A percentile compares a stretch with the other conserved stretches of the same genome.
These are phyloP conservation scores for Aspergillus tubingensis DNA, from an alignment of 2,329 filamentous ascomycete species.

Conservation along the genomic window DNA sequence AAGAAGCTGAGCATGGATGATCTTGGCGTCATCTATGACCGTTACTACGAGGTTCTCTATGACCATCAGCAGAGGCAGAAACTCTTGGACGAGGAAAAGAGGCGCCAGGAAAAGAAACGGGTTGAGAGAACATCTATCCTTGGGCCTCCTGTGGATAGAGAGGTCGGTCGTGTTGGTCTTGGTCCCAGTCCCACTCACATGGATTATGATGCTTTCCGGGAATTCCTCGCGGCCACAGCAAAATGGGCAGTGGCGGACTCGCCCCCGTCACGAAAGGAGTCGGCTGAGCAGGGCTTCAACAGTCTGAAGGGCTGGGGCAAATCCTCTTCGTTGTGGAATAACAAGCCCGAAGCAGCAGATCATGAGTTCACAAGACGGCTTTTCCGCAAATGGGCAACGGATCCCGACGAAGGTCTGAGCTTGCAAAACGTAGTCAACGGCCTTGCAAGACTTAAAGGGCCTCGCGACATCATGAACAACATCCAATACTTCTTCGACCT, in stretches of 20 bases:
- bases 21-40: conserved; percentile 85
- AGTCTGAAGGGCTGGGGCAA: conserved; percentile 57
- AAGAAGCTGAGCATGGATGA: conserved; percentile 86
- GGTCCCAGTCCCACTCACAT: conserved; percentile 89
- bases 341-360: conserved; percentile 71
- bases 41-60: conserved; percentile 89
- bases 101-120: conserved; percentile 64
- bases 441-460: conserved; percentile 87
- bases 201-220: conserved; percentile 95
- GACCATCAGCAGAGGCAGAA: conserved; percentile 83
- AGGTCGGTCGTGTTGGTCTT: conserved; percentile 83
- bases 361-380: conserved; percentile 91
- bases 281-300: conserved; percentile 54
- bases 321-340: conserved; percentile 58
- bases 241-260: conserved; percentile 93
- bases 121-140: conserved; percentile 43
- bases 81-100: conserved; percentile 73
- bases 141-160: conserved; percentile 59
- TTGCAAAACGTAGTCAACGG: conserved; percentile 91
- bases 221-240: conserved; percentile 85
- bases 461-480: conserved; percentile 93
- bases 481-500: conserved; percentile 98
- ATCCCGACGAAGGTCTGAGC: conserved; percentile 73
- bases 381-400: conserved; percentile 84
- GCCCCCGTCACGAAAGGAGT: conserved; percentile 60